Percentiles rank a stretch among this genome's conserved stretches.
Conservation (phyloP, 2,329 filamentous ascomycete species). For the Pyrenophora tritici-repentis region DNA sequence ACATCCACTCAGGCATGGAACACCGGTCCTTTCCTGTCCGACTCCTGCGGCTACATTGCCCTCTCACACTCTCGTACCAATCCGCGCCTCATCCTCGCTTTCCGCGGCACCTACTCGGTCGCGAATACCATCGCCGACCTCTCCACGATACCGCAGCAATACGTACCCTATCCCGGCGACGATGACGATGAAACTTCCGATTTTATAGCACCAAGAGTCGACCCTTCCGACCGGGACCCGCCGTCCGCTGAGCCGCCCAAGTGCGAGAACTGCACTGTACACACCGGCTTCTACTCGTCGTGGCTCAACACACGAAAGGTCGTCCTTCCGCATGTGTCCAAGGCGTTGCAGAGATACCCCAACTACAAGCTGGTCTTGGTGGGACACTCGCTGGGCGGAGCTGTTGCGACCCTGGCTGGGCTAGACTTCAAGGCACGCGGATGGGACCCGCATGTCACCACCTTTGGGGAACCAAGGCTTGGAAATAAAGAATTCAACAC, state of each 20-base stretch:
- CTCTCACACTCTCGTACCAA: slow-evolving; percentile 70
- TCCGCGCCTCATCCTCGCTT: slow-evolving; percentile 79
- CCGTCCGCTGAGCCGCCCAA: slow-evolving; percentile 51
- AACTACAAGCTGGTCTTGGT: slow-evolving; percentile 77
- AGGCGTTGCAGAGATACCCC: slow-evolving; percentile 65
- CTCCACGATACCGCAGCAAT: slow-evolving; percentile 85
- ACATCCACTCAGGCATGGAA: slow-evolving; percentile 72
- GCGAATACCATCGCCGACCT: slow-evolving; percentile 90
- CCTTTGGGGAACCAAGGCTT: slow-evolving; percentile 83
- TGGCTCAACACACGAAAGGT: slow-evolving; percentile 76
- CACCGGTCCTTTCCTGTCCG: slow-evolving; percentile 81
- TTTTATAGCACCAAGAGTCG: slow-evolving; percentile 25
- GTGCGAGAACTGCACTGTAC: slow-evolving; percentile 89
- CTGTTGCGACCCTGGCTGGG: slow-evolving; percentile 84
- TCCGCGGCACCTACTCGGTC: slow-evolving; percentile 92
- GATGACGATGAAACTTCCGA: slow-evolving; percentile 48
- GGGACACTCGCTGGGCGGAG: slow-evolving; percentile 90
- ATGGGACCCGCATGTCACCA: slow-evolving; percentile 79
- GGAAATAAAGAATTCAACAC: slow-evolving; percentile 59
- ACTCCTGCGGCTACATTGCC: slow-evolving; percentile 92
- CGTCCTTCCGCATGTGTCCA: slow-evolving; percentile 70
- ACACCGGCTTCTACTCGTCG: slow-evolving; percentile 84
- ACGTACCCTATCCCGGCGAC: slow-evolving; percentile 78
- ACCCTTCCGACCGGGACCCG: slow-evolving; percentile 20
- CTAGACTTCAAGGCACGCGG: slow-evolving; percentile 80